These are phyloP conservation scores for Lactifluus piperatus DNA, from an alignment of 768 basidiomycete genomes.

Conservation along the genomic window DNA sequence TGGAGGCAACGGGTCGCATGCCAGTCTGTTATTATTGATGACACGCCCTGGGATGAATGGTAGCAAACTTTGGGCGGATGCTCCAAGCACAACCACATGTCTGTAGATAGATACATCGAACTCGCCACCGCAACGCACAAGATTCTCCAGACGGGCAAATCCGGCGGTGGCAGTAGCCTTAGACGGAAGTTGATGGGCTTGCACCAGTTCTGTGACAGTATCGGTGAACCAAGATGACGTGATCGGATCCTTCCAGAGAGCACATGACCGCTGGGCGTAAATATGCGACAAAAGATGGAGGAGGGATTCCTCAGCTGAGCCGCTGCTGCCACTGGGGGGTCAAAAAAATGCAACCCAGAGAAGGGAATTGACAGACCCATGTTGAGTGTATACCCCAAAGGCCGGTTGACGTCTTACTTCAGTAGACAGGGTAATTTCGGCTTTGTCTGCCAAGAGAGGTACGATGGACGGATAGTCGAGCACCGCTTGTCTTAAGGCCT, in stretches of 20 bases:
- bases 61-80: slow-evolving; percentile 49
- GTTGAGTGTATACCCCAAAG: slow-evolving; percentile 64
- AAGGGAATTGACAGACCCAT: slow-evolving; percentile 37
- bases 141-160: slow-evolving; percentile 32
- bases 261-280: slow-evolving; percentile 68
- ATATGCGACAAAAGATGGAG: slow-evolving; percentile 82
- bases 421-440: slow-evolving; percentile 56
- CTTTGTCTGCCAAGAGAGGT: slow-evolving; percentile 77
- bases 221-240: slow-evolving; percentile 59
- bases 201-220: slow-evolving; percentile 41
- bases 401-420: slow-evolving; percentile 50
- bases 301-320: slow-evolving; percentile 29
- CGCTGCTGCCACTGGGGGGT: neutral
- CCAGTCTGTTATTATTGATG: slow-evolving; percentile 44
- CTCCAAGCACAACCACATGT: slow-evolving; percentile 69
- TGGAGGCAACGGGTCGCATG: slow-evolving; percentile 87
- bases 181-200: slow-evolving; percentile 25
- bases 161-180: slow-evolving; percentile 29
- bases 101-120: slow-evolving; percentile 54
- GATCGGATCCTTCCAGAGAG: slow-evolving; percentile 74
- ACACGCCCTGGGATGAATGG: slow-evolving; percentile 62
- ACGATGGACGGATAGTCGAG: slow-evolving; percentile 73
- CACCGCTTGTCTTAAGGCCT: slow-evolving; percentile 66
- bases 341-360: neutral
- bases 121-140: slow-evolving; percentile 27